A percentile compares a stretch with the other conserved stretches of the same genome.
These are phyloP conservation scores for Heracleum sosnowskyi DNA, from an alignment of 129 eudicot species.

Conservation along the genomic window DNA sequence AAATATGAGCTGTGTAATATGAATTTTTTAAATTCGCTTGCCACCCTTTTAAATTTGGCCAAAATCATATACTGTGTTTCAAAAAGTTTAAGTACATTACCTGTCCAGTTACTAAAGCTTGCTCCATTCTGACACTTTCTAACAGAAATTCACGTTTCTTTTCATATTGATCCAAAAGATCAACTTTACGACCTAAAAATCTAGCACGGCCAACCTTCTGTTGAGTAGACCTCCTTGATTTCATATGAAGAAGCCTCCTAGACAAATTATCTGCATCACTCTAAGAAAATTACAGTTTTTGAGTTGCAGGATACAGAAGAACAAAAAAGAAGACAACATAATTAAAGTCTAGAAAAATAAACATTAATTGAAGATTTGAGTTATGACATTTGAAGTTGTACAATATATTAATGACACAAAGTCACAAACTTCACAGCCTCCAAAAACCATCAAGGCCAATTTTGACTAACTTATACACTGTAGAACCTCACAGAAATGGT, in stretches of 20 bases:
- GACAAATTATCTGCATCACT: slow-evolving; percentile 38
- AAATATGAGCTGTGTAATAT: background rate
- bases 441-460: background rate
- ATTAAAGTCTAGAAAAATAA: background rate
- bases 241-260: slow-evolving; percentile 38
- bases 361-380: background rate
- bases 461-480: background rate
- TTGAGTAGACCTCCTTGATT: slow-evolving; percentile 29
- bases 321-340: background rate
- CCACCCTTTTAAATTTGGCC: background rate
- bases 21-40: background rate
- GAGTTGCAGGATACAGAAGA: background rate
- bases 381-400: slow-evolving; percentile 3
- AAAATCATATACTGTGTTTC: background rate
- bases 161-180: slow-evolving; percentile 52
- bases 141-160: slow-evolving; percentile 57
- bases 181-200: slow-evolving; percentile 53
- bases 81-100: slow-evolving; percentile 19
- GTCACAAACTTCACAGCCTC: background rate
- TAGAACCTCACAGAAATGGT: background rate
- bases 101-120: slow-evolving; percentile 47
- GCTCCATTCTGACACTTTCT: slow-evolving; percentile 44
- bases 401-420: background rate
- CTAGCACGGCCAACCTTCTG: slow-evolving; percentile 49
- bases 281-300: slow-evolving; percentile 21